Evolutionary conservation across 305 asterid genomes (phyloP).

Genomic region (Solanum hybrid): DNA sequence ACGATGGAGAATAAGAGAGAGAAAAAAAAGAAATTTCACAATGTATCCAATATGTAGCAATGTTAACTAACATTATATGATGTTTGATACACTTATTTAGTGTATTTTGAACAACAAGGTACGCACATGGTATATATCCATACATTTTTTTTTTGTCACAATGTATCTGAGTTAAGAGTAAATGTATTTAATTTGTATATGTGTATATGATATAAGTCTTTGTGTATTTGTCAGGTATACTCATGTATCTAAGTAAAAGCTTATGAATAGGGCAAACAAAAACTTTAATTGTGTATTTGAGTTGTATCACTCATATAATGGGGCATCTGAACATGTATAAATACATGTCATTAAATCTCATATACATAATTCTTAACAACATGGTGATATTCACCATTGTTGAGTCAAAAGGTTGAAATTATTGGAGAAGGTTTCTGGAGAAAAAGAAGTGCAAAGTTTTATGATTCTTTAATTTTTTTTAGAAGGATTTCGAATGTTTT

Average conservation of each 20-base stretch:
- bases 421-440: background rate
- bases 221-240: too few species aligned
- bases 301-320: background rate
- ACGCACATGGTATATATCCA: background rate
- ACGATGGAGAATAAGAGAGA: background rate
- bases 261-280: background rate
- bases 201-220: too few species aligned
- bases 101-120: background rate
- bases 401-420: background rate
- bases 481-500: background rate
- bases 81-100: background rate
- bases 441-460: background rate
- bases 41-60: background rate
- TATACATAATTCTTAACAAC: background rate
- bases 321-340: background rate
- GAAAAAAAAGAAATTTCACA: background rate
- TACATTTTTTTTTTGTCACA: too few species aligned
- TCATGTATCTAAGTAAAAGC: background rate
- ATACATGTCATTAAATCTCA: too few species aligned
- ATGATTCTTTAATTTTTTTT: accelerated
- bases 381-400: background rate
- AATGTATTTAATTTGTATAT: too few species aligned
- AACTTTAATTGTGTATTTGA: background rate
- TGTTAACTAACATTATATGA: too few species aligned
- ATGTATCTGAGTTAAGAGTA: background rate